Conservation (phyloP, 257 asterid genomes). For the Nemophila menziesii region DNA sequence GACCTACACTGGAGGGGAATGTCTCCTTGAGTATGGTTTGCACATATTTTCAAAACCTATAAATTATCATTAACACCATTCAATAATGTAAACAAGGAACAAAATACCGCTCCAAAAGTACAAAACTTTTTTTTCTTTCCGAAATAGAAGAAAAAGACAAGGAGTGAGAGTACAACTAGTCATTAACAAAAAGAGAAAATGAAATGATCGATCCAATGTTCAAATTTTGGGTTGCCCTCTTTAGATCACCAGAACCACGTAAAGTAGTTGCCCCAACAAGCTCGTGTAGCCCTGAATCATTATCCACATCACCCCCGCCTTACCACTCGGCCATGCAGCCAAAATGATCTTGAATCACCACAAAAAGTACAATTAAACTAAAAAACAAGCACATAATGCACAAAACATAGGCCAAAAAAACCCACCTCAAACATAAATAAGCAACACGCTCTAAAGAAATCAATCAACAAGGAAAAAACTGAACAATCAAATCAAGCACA, state of each 20-base stretch:
- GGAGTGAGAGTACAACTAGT: no score
- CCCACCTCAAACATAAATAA: neutral
- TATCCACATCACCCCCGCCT: slow-evolving; percentile 39
- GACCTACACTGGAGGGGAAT: no score
- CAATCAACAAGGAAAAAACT: neutral
- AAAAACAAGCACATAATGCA: neutral
- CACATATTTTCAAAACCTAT: no score
- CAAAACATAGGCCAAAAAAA: neutral
- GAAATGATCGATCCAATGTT: no score
- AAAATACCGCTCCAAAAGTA: no score
- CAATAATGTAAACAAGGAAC: no score
- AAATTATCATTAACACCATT: no score
- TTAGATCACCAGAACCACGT: slow-evolving; percentile 49
- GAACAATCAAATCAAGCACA: neutral
- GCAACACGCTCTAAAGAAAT: neutral
- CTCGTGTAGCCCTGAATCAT: slow-evolving; percentile 57
- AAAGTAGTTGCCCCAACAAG: slow-evolving; percentile 63
- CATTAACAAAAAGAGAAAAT: no score
- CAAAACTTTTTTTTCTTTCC: no score
- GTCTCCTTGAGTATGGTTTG: no score
- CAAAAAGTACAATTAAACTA: slow-evolving; percentile 3
- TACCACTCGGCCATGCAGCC: no score
- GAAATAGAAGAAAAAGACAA: no score
- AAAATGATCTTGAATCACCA: slow-evolving; percentile 5
- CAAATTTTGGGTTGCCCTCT: slow-evolving; percentile 48